These are phyloP conservation scores for Yamadazyma songkhlaensis DNA, from an alignment of 1,139 yeast species.

Conservation along the genomic window DNA sequence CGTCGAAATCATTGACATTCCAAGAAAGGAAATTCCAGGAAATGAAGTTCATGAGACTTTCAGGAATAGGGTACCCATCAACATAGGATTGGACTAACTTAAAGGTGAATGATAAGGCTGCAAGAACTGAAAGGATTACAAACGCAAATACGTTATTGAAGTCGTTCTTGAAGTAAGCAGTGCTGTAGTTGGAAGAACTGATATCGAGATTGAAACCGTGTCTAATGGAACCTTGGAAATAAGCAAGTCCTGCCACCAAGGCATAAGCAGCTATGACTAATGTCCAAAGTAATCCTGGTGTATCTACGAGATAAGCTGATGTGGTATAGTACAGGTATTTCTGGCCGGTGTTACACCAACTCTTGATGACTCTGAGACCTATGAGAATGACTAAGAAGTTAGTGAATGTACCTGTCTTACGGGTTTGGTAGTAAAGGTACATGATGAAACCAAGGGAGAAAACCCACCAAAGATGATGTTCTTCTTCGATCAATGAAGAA, in stretches of 20 bases:
- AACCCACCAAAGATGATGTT: slow-evolving; percentile 97
- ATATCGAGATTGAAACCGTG: slow-evolving; percentile 14
- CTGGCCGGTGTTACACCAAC: slow-evolving; percentile 93
- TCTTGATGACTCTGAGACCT: slow-evolving; percentile 61
- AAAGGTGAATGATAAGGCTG: slow-evolving; percentile 48
- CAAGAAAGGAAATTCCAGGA: slow-evolving; percentile 28
- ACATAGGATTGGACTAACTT: slow-evolving; percentile 55
- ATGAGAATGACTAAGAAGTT: slow-evolving; percentile 30
- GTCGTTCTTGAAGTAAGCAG: slow-evolving; percentile 12
- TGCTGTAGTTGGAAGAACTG: slow-evolving; percentile 6
- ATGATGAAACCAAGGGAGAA: slow-evolving; percentile 34
- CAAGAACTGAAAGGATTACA: slow-evolving; percentile 36
- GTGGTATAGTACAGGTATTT: slow-evolving; percentile 53
- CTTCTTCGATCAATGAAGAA: slow-evolving; percentile 93
- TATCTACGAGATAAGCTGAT: slow-evolving; percentile 42
- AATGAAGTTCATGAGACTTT: slow-evolving; percentile 27
- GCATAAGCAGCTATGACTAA: slow-evolving; percentile 43
- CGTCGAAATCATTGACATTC: slow-evolving; percentile 19
- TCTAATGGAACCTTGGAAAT: slow-evolving; percentile 26
- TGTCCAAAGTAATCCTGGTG: slow-evolving; percentile 44
- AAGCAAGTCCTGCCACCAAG: slow-evolving; percentile 19
- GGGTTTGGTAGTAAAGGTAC: slow-evolving; percentile 12
- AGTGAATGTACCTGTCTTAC: slow-evolving; percentile 9
- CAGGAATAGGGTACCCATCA: slow-evolving; percentile 53
- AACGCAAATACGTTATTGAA: slow-evolving; percentile 29